Base-by-base conservation (phyloP, 805 yeast genomes). In the Wickerhamomyces subpelliculosus region DNA sequence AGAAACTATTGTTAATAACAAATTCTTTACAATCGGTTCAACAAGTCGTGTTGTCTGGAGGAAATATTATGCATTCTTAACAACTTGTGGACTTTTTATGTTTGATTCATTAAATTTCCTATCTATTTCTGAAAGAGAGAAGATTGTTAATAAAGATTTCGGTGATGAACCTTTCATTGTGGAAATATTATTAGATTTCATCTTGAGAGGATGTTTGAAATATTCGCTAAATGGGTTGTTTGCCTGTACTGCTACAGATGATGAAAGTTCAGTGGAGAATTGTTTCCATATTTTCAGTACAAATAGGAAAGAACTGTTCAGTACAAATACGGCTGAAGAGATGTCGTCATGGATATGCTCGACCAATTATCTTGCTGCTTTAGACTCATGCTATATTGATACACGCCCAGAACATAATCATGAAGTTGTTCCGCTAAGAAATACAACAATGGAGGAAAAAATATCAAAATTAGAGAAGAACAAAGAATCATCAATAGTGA, bases 261-360 rank as follows among this genome's bases (percentile, higher is more conserved):
- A 47, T n/a, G n/a, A n/a, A n/a, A n/a, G n/a, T n/a, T n/a, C n/a
- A n/a, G n/a, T n/a, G n/a, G n/a, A 26, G 49, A 45, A 20, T 33
- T 40, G 41, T 39, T 72, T 60, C 43, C 61, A 60, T 39, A 52
- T 72, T 9, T 68, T 65, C 49, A 69, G 69, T 13, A 58, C 61
- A 17, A 62, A 61, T 35, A 60, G 67, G 24, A 67, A 61, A 37
- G 61, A 59, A 29, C 48, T 60, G 2, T 72, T 67, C 50, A 60
- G 61, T 47, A 75, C 78, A 12, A 57, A 52, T 7, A 59, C 61
- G 18, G 52, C 55, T n/a, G 57, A 57, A 18, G 84, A 78, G 29
- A 60, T 72, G 57, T 51, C 58, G n/a, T 70, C 72, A 18, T 82
- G 89, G 89, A 67, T 80, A 28, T 64, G 62, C 25, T 56, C 72